Evolutionary conservation across 106 monocot genomes (phyloP).

Genomic region (Chionographis japonica): DNA sequence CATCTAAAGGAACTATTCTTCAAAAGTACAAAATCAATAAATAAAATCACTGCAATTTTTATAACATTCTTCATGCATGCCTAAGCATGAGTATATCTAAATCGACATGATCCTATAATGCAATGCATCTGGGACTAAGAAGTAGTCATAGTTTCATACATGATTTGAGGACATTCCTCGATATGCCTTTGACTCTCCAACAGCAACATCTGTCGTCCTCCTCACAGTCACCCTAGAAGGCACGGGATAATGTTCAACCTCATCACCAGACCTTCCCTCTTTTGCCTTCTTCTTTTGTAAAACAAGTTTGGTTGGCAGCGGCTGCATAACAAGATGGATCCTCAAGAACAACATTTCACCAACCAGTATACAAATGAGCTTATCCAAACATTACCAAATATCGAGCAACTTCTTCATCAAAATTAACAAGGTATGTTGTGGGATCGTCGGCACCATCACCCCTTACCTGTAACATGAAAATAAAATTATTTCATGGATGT

Average conservation of each 20-base stretch:
- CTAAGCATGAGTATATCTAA: background rate
- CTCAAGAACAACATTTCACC: constrained; percentile 5
- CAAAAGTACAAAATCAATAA: no score
- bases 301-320: constrained; percentile 79
- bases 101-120: background rate
- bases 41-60: no score
- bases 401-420: constrained; percentile 64
- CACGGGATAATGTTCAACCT: constrained; percentile 73
- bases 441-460: constrained; percentile 83
- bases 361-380: constrained; percentile 1
- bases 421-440: constrained; percentile 81
- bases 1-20: no score
- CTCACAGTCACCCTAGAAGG: constrained; percentile 86
- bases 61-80: background rate
- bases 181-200: constrained; percentile 38
- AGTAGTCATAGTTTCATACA: constrained; percentile 30
- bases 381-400: constrained; percentile 68
- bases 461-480: constrained; percentile 43
- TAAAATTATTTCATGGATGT: background rate
- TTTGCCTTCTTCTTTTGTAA: constrained; percentile 91
- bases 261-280: constrained; percentile 84
- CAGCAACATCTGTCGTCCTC: constrained; percentile 39
- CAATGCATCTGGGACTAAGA: constrained; percentile 6
- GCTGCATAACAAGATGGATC: constrained; percentile 42
- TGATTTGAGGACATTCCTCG: constrained; percentile 31